Evolutionary conservation across 2,329 filamentous ascomycete species (phyloP).

Genomic region (Verticillium nonalfalfae): DNA sequence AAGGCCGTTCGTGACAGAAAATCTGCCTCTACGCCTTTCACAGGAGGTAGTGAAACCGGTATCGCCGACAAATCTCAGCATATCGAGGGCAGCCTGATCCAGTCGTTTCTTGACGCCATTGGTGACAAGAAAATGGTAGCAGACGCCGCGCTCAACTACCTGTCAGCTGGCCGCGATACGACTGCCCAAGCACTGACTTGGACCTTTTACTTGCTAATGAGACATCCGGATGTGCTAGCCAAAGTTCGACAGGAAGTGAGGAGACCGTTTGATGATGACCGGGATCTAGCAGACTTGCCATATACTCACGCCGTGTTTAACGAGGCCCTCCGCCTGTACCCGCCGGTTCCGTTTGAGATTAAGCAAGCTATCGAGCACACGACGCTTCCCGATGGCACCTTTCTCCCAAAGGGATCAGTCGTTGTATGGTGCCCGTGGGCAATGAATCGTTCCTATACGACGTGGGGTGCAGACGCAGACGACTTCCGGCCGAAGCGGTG

Average conservation of each 20-base stretch:
- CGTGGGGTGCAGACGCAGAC: conserved; percentile 52
- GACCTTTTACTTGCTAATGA: conserved; percentile 55
- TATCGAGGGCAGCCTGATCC: conserved; percentile 50
- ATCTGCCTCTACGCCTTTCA: background rate
- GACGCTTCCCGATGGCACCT: conserved; percentile 55
- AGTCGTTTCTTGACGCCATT: conserved; percentile 52
- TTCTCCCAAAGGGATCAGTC: conserved; percentile 44
- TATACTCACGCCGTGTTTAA: conserved; percentile 57
- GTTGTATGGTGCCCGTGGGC: conserved; percentile 61
- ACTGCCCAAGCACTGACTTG: conserved; percentile 60
- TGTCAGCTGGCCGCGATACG: conserved; percentile 59
- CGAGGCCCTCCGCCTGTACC: conserved; percentile 55
- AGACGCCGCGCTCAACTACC: conserved; percentile 60
- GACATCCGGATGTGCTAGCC: conserved; percentile 32
- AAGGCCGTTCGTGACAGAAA: conserved; percentile 40
- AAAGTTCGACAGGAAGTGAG: conserved; percentile 38
- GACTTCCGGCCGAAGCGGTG: conserved; percentile 52
- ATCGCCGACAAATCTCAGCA: conserved; percentile 7
- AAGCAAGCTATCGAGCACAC: conserved; percentile 48
- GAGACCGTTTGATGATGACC: background rate
- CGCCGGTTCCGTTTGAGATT: conserved; percentile 61
- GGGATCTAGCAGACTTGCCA: conserved; percentile 35
- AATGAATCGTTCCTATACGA: conserved; percentile 50
- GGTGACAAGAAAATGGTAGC: conserved; percentile 49
- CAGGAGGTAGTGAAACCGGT: background rate